A percentile compares a stretch with the other conserved stretches of the same genome.
phyloP scores from a whole-genome alignment of 2,329 filamentous ascomycete genomes.

The Colletotrichum eremochloae region DNA sequence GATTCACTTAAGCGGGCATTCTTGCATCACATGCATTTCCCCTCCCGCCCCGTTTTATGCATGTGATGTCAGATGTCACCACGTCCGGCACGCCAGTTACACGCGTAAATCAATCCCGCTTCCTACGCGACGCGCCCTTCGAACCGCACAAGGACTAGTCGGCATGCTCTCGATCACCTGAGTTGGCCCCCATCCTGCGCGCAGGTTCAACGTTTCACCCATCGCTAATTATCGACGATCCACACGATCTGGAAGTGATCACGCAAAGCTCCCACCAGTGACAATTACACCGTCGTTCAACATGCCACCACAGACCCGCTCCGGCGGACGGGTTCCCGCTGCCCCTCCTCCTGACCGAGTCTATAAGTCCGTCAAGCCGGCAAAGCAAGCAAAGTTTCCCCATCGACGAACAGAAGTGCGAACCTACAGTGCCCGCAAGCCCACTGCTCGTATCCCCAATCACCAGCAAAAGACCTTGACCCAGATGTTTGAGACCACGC shows the following conservation, averaged over 20 bases:
- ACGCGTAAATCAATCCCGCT: slow-evolving; percentile 38
- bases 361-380: slow-evolving; percentile 54
- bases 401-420: slow-evolving; percentile 51
- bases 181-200: slow-evolving; percentile 1
- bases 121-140: slow-evolving; percentile 37
- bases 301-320: slow-evolving; percentile 56
- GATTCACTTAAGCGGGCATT: background rate
- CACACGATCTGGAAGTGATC: slow-evolving; percentile 7
- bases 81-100: slow-evolving; percentile 17
- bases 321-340: slow-evolving; percentile 49
- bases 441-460: slow-evolving; percentile 29
- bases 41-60: slow-evolving; percentile 17
- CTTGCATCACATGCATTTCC: background rate
- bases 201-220: background rate
- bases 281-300: background rate
- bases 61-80: slow-evolving; percentile 37
- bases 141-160: slow-evolving; percentile 28
- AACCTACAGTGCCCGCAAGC: slow-evolving; percentile 49
- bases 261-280: background rate
- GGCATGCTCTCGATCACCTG: slow-evolving; percentile 13
- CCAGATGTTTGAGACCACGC: slow-evolving; percentile 56
- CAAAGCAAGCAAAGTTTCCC: slow-evolving; percentile 57
- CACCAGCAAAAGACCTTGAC: slow-evolving; percentile 57
- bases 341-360: slow-evolving; percentile 51
- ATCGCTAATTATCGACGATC: background rate